These are phyloP conservation scores for Cladosporium cucumerinum DNA, from an alignment of 2,329 filamentous ascomycete genomes.

Conservation along the genomic window DNA sequence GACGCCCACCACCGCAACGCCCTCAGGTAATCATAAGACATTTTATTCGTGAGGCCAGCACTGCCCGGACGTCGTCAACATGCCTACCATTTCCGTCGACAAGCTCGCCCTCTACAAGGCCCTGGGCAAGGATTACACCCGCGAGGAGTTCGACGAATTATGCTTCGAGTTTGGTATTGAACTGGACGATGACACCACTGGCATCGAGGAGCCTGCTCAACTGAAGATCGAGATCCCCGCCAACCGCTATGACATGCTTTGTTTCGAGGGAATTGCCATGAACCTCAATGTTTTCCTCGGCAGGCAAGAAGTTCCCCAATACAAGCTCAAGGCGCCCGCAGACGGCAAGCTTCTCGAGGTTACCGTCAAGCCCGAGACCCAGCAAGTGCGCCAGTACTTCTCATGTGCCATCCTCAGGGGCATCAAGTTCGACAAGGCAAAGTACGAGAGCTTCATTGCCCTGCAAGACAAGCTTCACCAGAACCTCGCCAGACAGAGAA, in stretches of 20 bases:
- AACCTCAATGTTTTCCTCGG: conserved; percentile 94
- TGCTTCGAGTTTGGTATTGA: conserved; percentile 99
- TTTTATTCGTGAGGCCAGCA: background rate
- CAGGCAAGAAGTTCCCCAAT: conserved; percentile 72
- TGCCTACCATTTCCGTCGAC: conserved; percentile 96
- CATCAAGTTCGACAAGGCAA: conserved; percentile 84
- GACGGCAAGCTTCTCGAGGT: conserved; percentile 75
- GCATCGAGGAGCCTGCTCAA: conserved; percentile 81
- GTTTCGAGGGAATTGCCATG: conserved; percentile 92
- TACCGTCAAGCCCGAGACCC: conserved; percentile 64
- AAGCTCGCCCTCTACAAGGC: conserved; percentile 94
- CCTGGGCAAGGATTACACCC: conserved; percentile 86
- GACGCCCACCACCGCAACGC: background rate
- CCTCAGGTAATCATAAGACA: background rate
- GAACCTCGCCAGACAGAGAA: conserved; percentile 89
- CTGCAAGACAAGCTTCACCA: conserved; percentile 98
- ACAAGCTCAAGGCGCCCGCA: conserved; percentile 68
- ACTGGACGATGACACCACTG: conserved; percentile 89
- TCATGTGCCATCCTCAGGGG: conserved; percentile 86
- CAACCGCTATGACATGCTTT: conserved; percentile 89
- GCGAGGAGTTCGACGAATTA: conserved; percentile 91
- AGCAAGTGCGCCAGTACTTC: conserved; percentile 78
- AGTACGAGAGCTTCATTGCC: conserved; percentile 95
- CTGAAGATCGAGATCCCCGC: conserved; percentile 98
- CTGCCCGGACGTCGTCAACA: conserved; percentile 45